Base-by-base conservation (phyloP, 192 early-diverging fungal genomes). In the Backusella westeae region DNA sequence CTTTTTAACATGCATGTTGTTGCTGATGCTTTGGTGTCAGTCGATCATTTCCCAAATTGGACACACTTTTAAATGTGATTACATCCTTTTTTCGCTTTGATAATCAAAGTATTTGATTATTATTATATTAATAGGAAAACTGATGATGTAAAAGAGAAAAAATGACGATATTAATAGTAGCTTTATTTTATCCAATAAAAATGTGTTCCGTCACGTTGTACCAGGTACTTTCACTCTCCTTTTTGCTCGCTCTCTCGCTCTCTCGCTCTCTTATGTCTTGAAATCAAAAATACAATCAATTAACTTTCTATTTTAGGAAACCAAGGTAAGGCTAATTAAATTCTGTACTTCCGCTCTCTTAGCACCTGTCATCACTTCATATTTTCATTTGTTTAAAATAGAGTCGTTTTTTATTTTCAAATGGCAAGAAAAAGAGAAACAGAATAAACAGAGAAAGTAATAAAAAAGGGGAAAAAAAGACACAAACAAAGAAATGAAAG, bases 351-450 rank as follows among this genome's bases (percentile, higher is more conserved):
- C 56, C 56, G 56, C 23, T 63, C 21, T 63, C 10, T 63, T 63
- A 63, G 56, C 56, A 63, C 56, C 56, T 63, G 56, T 63, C 56
- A 63, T 63, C 23, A 63, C 29, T 63, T 23, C 10, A 63, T 63
- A 63, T 63, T 26, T 63, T 63, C 10, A 63, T 63, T 63, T 63
- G 56, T 63, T 63, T 63, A 63, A 63, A 63, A 49, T 49, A 49
- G 46, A 49, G 19, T 49, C 46, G 19, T 19, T 19, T 49, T 44
- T 44, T 49, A 49, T 49, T 49, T 49, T 49, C 46, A 49, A 49
- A 17, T n/a, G 19, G 46, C 7, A 49, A 49, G 46, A 49, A 49
- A 44, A 44, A 44, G 8, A n/a, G 17, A 49, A 49, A 49, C 46
- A 49, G 6, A n/a, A 44, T 44, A 44, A 44, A 49, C 46, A 49